Conservation (phyloP, 768 basidiomycete genomes). For the Amanita phalloides region DNA sequence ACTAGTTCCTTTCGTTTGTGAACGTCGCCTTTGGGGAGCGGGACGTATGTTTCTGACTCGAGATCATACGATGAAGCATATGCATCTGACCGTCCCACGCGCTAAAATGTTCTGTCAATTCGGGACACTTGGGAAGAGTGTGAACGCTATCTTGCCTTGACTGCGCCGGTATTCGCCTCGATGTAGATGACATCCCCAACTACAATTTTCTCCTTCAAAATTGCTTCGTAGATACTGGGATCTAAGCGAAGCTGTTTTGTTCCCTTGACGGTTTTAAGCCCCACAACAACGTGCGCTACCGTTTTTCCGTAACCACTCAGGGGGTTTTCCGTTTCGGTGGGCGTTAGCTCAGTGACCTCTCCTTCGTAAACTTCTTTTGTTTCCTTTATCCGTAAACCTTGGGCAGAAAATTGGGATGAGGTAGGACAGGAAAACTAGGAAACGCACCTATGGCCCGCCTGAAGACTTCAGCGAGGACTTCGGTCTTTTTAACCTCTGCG, state of each 20-base stretch:
- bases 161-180: conserved; percentile 88
- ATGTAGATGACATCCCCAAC: conserved; percentile 97
- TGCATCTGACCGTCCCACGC: conserved; percentile 94
- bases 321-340: conserved; percentile 94
- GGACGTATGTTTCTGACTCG: conserved; percentile 97
- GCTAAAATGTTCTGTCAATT: conserved; percentile 28
- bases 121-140: neutral
- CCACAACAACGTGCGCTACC: conserved; percentile 94
- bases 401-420: neutral
- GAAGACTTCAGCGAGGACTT: conserved; percentile 92
- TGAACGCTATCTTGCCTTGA: conserved; percentile 53
- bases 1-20: conserved; percentile 94
- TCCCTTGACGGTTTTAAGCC: conserved; percentile 86
- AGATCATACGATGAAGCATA: conserved; percentile 97
- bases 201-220: conserved; percentile 93
- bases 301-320: conserved; percentile 97
- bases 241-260: conserved; percentile 93
- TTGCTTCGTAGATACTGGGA: conserved; percentile 93
- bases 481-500: conserved; percentile 97
- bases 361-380: conserved; percentile 99
- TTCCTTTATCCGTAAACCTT: conserved; percentile 96
- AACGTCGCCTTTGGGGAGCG: conserved; percentile 92
- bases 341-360: conserved; percentile 95
- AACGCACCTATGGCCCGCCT: conserved; percentile 87
- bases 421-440: conserved; percentile 6